phyloP scores from a whole-genome alignment of 2,329 filamentous ascomycete genomes.

The Apiospora arundinis region DNA sequence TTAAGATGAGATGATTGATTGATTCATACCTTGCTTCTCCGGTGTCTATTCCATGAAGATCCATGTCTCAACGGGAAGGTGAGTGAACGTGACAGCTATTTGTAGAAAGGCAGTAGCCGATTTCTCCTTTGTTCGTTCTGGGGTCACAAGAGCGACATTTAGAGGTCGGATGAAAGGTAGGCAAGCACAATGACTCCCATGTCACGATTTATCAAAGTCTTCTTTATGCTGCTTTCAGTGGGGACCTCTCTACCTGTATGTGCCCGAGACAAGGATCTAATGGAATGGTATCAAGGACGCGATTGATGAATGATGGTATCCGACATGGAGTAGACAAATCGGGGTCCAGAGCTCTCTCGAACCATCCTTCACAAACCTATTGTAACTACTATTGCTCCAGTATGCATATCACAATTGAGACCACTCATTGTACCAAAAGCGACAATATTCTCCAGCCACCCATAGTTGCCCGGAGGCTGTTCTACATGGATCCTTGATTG shows the following conservation, averaged over 20 bases:
- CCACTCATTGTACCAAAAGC: neutral
- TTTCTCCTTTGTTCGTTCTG: neutral
- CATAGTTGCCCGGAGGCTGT: neutral
- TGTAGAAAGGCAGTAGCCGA: neutral
- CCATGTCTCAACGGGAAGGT: neutral
- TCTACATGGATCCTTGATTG: too few relatives aligned
- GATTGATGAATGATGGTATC: neutral
- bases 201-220: neutral
- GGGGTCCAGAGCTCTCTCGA: too few relatives aligned
- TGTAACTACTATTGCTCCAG: too few relatives aligned
- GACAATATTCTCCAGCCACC: neutral
- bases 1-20: neutral
- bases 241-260: too few relatives aligned
- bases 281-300: neutral
- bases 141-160: neutral
- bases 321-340: too few relatives aligned
- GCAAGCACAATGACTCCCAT: neutral
- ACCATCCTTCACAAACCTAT: too few relatives aligned
- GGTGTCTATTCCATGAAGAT: neutral
- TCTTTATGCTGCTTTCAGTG: slow-evolving; percentile 2
- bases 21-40: neutral
- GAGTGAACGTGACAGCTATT: neutral
- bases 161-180: neutral
- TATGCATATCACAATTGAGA: too few relatives aligned
- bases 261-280: slow-evolving; percentile 3